Evolutionary conservation across 2,329 filamentous ascomycete species (phyloP), one percentile per base, ranked within the genome.

Genomic region (Rutstroemia sp.): DNA sequence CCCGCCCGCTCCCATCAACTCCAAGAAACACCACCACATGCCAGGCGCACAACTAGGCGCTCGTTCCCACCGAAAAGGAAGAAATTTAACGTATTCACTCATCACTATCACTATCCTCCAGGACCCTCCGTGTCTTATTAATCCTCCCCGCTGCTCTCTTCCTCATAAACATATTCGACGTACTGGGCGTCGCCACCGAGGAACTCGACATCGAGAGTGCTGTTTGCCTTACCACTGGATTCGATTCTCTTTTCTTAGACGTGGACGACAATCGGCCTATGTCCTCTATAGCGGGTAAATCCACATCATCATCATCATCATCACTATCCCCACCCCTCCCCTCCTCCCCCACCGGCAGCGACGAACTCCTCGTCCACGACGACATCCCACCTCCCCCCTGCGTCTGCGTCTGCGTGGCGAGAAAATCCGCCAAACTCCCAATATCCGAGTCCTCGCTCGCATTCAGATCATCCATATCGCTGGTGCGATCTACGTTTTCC

Each of bases 271-370:
- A 9, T 14, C 17, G 10, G 8, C 17, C 17, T 21, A 55, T 25
- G 42, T 57, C 52, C 10, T 36, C 39, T 30, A 63, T 44, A 44
- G 58, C 55, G 8, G 59, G 61, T 19, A 62, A 42, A 16, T 56
- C 53, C 44, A 57, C 57, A 36, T 62, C 73, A 53, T 78, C 75
- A 3, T 72, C 75, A 70, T 73, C 48, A 10, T 19, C 14, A 47
- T 23, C 45, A 14, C 16, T 14, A 5, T 23, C 12, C 8, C 14
- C 21, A 21, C 16, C 19, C 19, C 1, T 12, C 19, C 19, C 44
- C 23, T 46, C 21, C 10, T 3, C 10, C 1, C 1, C 19, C 14
- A 5, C 3, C 14, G 44, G 21, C 9, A 10, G 40, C 21, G 40
- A 44, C 21, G 40, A 44, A 19, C 17, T 19, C 21, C 17, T 21